Percentiles rank a stretch among this genome's conserved stretches.
phyloP scores from a whole-genome alignment of 2,329 filamentous ascomycete species.

The Gnomoniopsis smithogilvyi region DNA sequence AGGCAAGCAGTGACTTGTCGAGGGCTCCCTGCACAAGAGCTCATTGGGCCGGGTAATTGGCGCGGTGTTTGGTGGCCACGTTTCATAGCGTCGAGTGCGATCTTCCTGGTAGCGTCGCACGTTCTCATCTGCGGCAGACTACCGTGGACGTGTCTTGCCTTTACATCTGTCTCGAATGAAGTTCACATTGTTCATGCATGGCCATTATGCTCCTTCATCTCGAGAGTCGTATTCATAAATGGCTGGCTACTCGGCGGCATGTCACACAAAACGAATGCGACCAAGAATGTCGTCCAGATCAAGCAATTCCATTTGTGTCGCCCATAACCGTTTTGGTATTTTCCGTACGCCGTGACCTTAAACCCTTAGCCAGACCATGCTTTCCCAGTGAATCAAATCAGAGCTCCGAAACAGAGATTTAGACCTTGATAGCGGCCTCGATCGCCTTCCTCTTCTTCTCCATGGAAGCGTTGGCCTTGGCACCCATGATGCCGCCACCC shows the following conservation, averaged over 20 bases:
- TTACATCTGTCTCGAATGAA: neutral
- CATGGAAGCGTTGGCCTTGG: constrained; percentile 78
- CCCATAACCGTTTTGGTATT: constrained; percentile 29
- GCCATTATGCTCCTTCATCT: constrained; percentile 8
- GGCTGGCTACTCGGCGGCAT: constrained; percentile 20
- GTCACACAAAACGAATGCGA: constrained; percentile 19
- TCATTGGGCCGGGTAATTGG: neutral
- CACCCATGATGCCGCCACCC: constrained; percentile 99
- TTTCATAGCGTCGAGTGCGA: neutral
- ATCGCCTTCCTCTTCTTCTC: constrained; percentile 92
- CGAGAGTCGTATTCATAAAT: constrained; percentile 20
- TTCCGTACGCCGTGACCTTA: constrained; percentile 30
- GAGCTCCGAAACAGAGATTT: constrained; percentile 36
- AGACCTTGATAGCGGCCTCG: constrained; percentile 97
- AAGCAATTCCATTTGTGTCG: constrained; percentile 22
- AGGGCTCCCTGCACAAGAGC: neutral
- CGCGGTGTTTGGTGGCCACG: neutral
- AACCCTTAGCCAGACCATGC: constrained; percentile 16
- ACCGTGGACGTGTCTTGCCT: neutral
- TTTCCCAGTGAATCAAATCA: constrained; percentile 21
- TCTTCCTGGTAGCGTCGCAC: neutral
- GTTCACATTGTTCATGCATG: constrained; percentile 4
- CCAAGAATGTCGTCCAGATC: constrained; percentile 19
- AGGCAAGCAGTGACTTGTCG: neutral
- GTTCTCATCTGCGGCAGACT: neutral